phyloP scores from a whole-genome alignment of 352 stramenopile species.

The Globisporangium solare region DNA sequence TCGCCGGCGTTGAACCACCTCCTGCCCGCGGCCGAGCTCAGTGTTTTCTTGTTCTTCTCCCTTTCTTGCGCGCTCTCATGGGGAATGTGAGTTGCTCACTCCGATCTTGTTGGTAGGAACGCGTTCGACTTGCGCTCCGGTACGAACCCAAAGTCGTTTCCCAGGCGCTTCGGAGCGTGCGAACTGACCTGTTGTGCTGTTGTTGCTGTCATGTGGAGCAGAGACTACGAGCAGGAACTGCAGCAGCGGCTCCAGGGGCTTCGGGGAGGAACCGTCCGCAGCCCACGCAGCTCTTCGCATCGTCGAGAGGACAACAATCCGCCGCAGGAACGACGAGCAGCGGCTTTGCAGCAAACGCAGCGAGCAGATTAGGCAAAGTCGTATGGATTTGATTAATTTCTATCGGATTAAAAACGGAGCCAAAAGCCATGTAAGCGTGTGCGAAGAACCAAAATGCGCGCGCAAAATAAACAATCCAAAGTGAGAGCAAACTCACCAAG shows the following conservation, averaged over 20 bases:
- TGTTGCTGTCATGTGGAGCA: slow-evolving; percentile 12
- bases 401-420: not conserved
- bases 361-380: not conserved
- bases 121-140: slow-evolving; percentile 44
- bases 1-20: slow-evolving; percentile 63
- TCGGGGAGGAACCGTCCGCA: not conserved
- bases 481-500: not conserved
- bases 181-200: not conserved
- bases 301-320: not conserved
- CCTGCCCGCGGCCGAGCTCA: slow-evolving; percentile 47
- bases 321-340: not conserved
- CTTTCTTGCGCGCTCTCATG: not conserved
- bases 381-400: not conserved
- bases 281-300: not conserved
- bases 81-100: too few species aligned
- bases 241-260: slow-evolving; percentile 16
- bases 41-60: not conserved
- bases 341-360: not conserved
- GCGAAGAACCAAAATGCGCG: too few species aligned
- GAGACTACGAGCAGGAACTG: slow-evolving; percentile 38
- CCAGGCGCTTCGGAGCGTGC: not conserved
- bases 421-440: not conserved
- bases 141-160: slow-evolving; percentile 9
- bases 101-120: slow-evolving; percentile 21
- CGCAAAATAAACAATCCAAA: slow-evolving; percentile 6